Base-by-base conservation (phyloP, 2,329 filamentous ascomycete species). In the Alternaria sp. region DNA sequence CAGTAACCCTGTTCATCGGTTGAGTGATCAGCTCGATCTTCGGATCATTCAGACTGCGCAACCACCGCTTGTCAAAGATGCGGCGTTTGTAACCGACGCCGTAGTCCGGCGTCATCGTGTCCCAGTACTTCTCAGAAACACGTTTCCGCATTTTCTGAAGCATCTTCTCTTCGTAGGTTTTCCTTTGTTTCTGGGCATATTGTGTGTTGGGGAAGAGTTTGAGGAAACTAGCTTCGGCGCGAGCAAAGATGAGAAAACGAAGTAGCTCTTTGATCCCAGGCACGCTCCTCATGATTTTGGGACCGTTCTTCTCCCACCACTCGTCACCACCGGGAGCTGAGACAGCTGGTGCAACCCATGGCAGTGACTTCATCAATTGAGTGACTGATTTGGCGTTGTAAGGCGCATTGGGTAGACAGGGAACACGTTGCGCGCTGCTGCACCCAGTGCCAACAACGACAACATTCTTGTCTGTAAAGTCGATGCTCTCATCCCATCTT, bases 11-110 rank as follows among this genome's bases (percentile, higher is more conserved):
- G 1, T 77, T 78, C 7, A 85, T 75, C 2, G 79, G 78, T 24
- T 83, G 80, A 0, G 84, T 82, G 0, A 83, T 85, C 40, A 88
- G 72, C 40, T 84, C 80, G 21, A 87, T 78, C 51, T 86, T 86
- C 0, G 81, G 74, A 3, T 82, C 73, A 36, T 86, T 78, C 36
- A 90, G 73, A 39, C 80, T 78, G 13, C 78, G 66, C 21, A 86
- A 80, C 78, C 88, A 90, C 1, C 79, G 79, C 2, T 81, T 79
- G 58, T 89, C 86, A 52, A 84, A 84, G 54, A 90, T 83, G 13
- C 86, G 80, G n/a, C 88, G 78, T 75, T 89, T 90, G 76, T 87
- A 89, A 1, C 86, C 86, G 13, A 88, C 73, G 42, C 82, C 80
- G 56, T 87, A 90, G 49, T 89, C 82, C 0, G 88, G 88, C 0